Base-by-base conservation (phyloP, 495 filamentous ascomycete species). In the Penicillium desertorum region DNA sequence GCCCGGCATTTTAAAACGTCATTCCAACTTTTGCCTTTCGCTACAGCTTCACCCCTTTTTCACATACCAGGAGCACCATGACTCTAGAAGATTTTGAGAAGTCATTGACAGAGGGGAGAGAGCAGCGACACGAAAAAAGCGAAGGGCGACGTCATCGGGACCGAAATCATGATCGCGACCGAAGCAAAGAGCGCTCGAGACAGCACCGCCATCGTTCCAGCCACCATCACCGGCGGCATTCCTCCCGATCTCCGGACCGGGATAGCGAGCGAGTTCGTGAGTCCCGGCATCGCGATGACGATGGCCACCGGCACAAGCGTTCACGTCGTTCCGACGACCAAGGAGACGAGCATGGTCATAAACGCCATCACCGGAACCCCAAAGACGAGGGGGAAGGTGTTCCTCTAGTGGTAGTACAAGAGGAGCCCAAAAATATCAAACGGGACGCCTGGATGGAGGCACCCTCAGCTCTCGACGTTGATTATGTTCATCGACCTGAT, bases 401-500 rank as follows among this genome's bases (percentile, higher is more conserved):
- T 23, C 70, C 61, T 49, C 60, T 65, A 10, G 56, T 65, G 19
- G 62, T 63, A 7, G 72, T 48, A 32, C 45, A 76, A 23, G 66
- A 82, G 42, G 74, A 76, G 23, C 67, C 69, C 0, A 67, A 66
- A 41, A 57, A 65, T 4, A 57, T 83, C 20, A 78, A 84, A 61
- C 81, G 94, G 55, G 95, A 97, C 73, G 83, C 88, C 5, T 98
- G 94, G 94, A 98, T 98, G 95, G 83, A 92, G 61, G 86, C 86
- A 3, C 92, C 94, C 0, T 88, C 88, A 6, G 84, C 84, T 0
- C 68, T 92, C 17, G 90, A 92, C 48, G 79, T 97, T 53, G 91
- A 96, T 60, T 96, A 94, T 67, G 86, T 89, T 32, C 88, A 93
- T 45, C 83, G 85, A 56, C 83, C 81, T 5, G 71, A 73, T 3